Percentiles rank a stretch among this genome's conserved stretches.
Conservation (phyloP, 108 stramenopile genomes). For the Fragilaria radians region DNA sequence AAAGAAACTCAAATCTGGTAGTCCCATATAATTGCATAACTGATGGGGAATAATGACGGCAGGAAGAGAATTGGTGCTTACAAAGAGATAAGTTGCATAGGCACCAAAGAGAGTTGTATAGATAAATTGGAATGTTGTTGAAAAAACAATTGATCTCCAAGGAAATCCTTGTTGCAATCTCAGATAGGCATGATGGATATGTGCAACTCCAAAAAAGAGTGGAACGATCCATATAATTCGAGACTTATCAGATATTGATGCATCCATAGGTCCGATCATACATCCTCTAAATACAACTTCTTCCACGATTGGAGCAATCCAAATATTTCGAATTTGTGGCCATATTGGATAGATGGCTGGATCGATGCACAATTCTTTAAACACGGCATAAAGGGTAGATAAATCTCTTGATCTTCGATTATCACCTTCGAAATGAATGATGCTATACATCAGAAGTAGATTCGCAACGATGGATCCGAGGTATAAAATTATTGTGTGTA, state of each 20-base stretch:
- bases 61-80: conserved; percentile 51
- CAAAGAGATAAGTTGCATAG: conserved; percentile 61
- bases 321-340: conserved; percentile 46
- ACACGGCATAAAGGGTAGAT: conserved; percentile 7
- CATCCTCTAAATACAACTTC: conserved; percentile 80
- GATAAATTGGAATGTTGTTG: conserved; percentile 52
- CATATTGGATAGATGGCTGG: conserved; percentile 24
- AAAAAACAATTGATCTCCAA: conserved; percentile 17
- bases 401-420: conserved; percentile 9
- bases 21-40: conserved; percentile 82
- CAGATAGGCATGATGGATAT: conserved; percentile 61
- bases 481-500: conserved; percentile 26
- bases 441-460: neutral
- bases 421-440: neutral
- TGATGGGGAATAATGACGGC: conserved; percentile 50
- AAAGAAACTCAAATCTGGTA: conserved; percentile 56
- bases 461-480: conserved; percentile 19
- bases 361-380: conserved; percentile 14
- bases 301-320: conserved; percentile 68
- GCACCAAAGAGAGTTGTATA: conserved; percentile 81
- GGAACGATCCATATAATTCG: conserved; percentile 43
- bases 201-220: conserved; percentile 78
- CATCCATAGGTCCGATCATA: conserved; percentile 47
- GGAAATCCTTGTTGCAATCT: conserved; percentile 22
- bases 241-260: conserved; percentile 10